Evolutionary conservation across 495 filamentous ascomycete genomes (phyloP), one percentile per base, ranked within the genome.

Genomic region (Penicillium argentinense): DNA sequence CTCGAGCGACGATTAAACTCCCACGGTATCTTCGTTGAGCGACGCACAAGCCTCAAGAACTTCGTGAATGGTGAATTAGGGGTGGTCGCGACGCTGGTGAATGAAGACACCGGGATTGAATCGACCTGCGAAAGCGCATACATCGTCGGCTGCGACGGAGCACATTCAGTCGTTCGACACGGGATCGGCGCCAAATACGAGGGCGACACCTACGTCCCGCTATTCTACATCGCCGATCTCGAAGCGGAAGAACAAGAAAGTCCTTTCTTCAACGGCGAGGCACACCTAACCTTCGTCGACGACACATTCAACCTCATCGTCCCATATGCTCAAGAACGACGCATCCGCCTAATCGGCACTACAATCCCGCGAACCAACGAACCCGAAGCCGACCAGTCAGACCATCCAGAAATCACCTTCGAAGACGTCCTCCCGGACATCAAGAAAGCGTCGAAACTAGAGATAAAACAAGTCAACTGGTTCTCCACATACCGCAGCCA

Each of bases 131-230:
- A 64, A 16, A 64, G 66, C 3, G 21, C 54, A 0, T 71, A 59
- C 17, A 57, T 72, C 29, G 61, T 63, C 19, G 68, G 68, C 3
- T 72, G 68, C 23, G 68, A 72, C 30, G 66, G 68, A 2, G 60
- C 62, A 2, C 60, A 64, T 47, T 69, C 64, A 0, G 45, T 44
- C 4, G 68, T 72, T 9, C 60, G 68, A 26, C 62, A 50, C 44
- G 19, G 11, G 0, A 54, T 51, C 13, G 59, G 40, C 1, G 60
- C 65, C 25, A 54, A 59, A 12, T 68, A 60, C 32, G 56, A 62
- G 12, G 68, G 68, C 0, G 68, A 52, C 1, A 61, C 60, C 0
- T 71, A 66, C 28, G 47, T 48, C 8, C 66, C 64, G 8, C 27
- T 62, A 3, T 71, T 69, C 27, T 71, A 59, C 23, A 63, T 71